Percentiles rank a stretch among this genome's conserved stretches.
Conservation (phyloP, 2,329 filamentous ascomycete genomes). For the Massarina eburnea region DNA sequence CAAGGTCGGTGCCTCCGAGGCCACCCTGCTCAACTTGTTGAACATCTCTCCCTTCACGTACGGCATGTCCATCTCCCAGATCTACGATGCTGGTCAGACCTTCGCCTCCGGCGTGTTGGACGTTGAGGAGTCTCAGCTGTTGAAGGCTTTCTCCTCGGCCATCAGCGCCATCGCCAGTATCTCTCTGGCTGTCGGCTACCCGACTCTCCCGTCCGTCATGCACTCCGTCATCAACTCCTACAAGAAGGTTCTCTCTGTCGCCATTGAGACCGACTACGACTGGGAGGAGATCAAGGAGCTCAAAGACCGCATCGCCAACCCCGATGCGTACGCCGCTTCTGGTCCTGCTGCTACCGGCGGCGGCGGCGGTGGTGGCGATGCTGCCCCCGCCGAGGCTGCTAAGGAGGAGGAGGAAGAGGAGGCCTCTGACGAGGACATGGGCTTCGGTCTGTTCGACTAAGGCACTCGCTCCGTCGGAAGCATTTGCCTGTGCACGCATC, state of each 20-base stretch:
- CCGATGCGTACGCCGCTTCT: constrained; percentile 87
- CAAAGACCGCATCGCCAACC: constrained; percentile 99
- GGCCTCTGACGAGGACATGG: constrained; percentile 58
- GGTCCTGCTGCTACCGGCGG: constrained; percentile 66
- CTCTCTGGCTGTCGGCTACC: constrained; percentile 92
- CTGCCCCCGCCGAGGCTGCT: constrained; percentile 30
- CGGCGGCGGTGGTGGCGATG: constrained; percentile 54
- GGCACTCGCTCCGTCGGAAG: constrained; percentile 20
- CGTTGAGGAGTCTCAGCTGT: constrained; percentile 91
- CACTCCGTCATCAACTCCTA: constrained; percentile 97
- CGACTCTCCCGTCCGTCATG: constrained; percentile 91
- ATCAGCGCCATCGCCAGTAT: constrained; percentile 85
- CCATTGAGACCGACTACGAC: constrained; percentile 84
- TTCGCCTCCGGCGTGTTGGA: constrained; percentile 87
- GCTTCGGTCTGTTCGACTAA: constrained; percentile 60
- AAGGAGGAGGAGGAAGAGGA: constrained; percentile 59
- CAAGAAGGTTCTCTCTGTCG: constrained; percentile 94
- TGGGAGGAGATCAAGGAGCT: constrained; percentile 97
- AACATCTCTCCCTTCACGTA: constrained; percentile 86
- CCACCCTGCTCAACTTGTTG: constrained; percentile 98
- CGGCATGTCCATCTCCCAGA: constrained; percentile 93
- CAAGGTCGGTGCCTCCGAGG: constrained; percentile 99
- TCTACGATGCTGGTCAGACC: constrained; percentile 96
- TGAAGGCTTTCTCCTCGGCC: constrained; percentile 77
- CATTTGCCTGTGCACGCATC: constrained; percentile 20